Base-by-base conservation (phyloP, 495 filamentous ascomycete species). In the Pyronema omphalodes region DNA sequence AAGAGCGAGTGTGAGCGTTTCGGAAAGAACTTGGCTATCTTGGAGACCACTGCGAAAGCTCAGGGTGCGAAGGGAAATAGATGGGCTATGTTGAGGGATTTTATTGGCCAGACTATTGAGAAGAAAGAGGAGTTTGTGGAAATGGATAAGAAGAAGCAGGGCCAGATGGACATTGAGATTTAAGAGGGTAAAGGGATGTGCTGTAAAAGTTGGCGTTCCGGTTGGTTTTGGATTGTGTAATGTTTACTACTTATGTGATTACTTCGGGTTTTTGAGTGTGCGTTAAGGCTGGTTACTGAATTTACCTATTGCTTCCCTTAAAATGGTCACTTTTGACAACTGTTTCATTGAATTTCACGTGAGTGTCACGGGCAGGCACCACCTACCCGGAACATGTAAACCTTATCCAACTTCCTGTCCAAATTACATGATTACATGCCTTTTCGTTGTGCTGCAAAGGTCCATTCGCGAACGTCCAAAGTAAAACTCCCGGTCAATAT, bases 1-100 rank as follows among this genome's bases (percentile, higher is more conserved):
- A 76, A 70, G 67, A 67, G 72, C 58, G 89, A 96, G 74, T 78
- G 82, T 64, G 79, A 86, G 67, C 72, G 88, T 55, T 94, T 94
- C 63, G 79, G 75, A 54, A 75, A 71, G 68, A 94, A 88, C 67
- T 69, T 96, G 73, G 87, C 83, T 39, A 73, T 79, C 68, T 59
- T 76, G 55, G 73, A 78, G 54, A n/a, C 33, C 50, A 37, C 17
- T n/a, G 34, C 9, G 9, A 19, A 9, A 36, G 17, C 12, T 37
- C 7, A 37, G 51, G 53, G 43, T 17, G 36, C 37, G 23, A 41
- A 6, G 19, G 29, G 9, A 39, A 36, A 8, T 9, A 35, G 29
- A 43, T 70, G 68, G 68, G 60, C 57, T 23, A 67, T 62, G 39
- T 47, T 70, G 57, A 67, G 68, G 48, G 54, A 53, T 11, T 69